Percentiles rank a stretch among this genome's conserved stretches.
Conservation (phyloP, 306 rosid species). For the Erythrophleum fordii region DNA sequence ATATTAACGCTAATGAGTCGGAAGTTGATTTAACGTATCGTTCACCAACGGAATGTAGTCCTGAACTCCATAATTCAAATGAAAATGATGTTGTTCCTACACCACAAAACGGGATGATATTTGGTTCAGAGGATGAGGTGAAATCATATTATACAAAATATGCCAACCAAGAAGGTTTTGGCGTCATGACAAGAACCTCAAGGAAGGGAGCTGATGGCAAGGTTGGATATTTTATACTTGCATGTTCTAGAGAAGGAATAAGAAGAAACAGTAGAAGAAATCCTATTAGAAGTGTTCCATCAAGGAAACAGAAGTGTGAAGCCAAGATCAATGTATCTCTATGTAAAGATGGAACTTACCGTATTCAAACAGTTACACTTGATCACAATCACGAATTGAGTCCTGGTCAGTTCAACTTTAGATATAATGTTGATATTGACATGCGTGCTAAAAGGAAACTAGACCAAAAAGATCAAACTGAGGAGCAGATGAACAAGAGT, state of each 20-base stretch:
- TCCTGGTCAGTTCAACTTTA: background rate
- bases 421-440: conserved; percentile 12
- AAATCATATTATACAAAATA: conserved; percentile 36
- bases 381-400: conserved; percentile 38
- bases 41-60: conserved; percentile 22
- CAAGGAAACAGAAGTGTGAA: conserved; percentile 36
- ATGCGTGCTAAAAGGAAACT: conserved; percentile 24
- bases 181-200: conserved; percentile 36
- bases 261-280: conserved; percentile 14
- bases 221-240: conserved; percentile 40
- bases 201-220: conserved; percentile 37
- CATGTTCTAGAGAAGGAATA: conserved; percentile 28
- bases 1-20: conserved; percentile 14
- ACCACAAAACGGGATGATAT: conserved; percentile 40
- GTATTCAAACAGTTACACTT: conserved; percentile 19
- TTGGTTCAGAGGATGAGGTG: conserved; percentile 42
- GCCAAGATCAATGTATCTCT: conserved; percentile 38
- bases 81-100: conserved; percentile 29
- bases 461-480: conserved; percentile 9
- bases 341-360: conserved; percentile 33
- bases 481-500: conserved; percentile 7
- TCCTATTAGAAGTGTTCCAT: background rate
- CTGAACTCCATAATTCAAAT: background rate
- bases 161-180: conserved; percentile 39
- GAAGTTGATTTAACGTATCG: conserved; percentile 1